Evolutionary conservation across 192 early-diverging fungal genomes (phyloP).

Genomic region (Haplosporangium gracile): DNA sequence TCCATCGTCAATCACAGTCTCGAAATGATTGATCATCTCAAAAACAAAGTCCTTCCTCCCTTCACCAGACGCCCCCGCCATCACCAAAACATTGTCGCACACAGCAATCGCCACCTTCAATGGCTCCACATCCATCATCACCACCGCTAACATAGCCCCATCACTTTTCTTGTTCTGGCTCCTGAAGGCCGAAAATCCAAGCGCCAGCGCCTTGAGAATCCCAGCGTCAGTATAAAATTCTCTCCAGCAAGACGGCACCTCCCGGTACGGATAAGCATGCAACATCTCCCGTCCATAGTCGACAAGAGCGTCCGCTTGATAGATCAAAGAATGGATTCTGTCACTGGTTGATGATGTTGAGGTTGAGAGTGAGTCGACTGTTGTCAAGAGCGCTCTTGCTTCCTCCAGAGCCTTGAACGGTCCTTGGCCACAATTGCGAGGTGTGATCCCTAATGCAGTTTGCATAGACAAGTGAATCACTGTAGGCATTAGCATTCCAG

Average conservation of each 20-base stretch:
- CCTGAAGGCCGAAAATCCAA: conserved; percentile 7
- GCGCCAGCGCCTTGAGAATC: conserved; percentile 51
- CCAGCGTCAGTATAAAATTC: conserved; percentile 65
- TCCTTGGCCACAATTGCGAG: conserved; percentile 25
- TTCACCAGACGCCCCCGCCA: conserved; percentile 67
- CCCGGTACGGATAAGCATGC: conserved; percentile 59
- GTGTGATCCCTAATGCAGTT: conserved; percentile 14
- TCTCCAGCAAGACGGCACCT: conserved; percentile 66
- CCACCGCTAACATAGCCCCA: no score
- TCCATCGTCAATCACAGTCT: conserved; percentile 19
- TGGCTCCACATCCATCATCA: neutral
- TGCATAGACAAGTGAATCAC: neutral
- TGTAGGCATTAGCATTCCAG: no score
- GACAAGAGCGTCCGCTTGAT: conserved; percentile 29
- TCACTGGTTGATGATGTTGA: neutral
- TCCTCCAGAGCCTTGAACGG: conserved; percentile 20
- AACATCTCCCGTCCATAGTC: conserved; percentile 56
- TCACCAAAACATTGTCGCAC: conserved; percentile 68
- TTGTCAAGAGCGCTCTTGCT: conserved; percentile 1
- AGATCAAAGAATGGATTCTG: neutral
- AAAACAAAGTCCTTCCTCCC: conserved; percentile 39
- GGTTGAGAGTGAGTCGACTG: neutral
- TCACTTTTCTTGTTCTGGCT: no score
- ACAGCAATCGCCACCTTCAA: conserved; percentile 45
- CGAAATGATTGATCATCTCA: conserved; percentile 35